These are phyloP conservation scores for Globisporangium nodosum DNA, from an alignment of 352 stramenopile species.

Conservation along the genomic window DNA sequence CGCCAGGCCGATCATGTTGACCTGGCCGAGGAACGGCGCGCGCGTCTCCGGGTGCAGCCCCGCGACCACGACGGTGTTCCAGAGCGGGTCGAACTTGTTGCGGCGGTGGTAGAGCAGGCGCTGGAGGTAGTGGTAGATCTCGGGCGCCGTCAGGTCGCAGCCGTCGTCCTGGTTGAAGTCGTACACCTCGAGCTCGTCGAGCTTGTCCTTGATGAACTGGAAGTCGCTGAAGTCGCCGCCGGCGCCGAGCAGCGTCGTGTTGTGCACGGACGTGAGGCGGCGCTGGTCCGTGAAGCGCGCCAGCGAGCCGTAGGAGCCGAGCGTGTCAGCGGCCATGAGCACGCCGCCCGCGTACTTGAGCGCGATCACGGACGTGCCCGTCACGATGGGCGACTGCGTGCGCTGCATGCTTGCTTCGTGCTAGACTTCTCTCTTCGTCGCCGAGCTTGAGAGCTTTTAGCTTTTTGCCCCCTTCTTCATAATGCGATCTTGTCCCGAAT, in stretches of 20 bases:
- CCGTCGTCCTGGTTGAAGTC: conserved; percentile 95
- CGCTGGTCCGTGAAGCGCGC: conserved; percentile 96
- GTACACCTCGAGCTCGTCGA: conserved; percentile 92
- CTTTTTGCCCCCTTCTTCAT: conserved; percentile 9
- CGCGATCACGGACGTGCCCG: conserved; percentile 96
- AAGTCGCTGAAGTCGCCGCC: conserved; percentile 98
- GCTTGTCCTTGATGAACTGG: conserved; percentile 93
- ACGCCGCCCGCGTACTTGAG: conserved; percentile 95
- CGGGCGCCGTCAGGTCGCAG: conserved; percentile 90
- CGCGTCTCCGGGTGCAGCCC: conserved; percentile 88
- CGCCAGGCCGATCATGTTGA: conserved; percentile 97
- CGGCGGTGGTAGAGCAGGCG: conserved; percentile 97
- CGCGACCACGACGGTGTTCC: conserved; percentile 98
- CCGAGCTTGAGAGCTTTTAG: conserved; percentile 4
- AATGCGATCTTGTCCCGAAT: conserved; percentile 7
- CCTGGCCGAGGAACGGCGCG: conserved; percentile 93
- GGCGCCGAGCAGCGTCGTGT: conserved; percentile 93
- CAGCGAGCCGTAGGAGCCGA: conserved; percentile 96
- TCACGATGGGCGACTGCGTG: conserved; percentile 95
- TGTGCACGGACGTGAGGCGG: conserved; percentile 80
- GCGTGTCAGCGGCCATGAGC: conserved; percentile 96
- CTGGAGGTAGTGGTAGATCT: conserved; percentile 97
- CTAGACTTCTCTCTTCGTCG: background rate
- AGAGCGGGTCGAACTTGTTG: conserved; percentile 99
- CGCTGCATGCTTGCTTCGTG: conserved; percentile 40